Base-by-base conservation (phyloP, 805 yeast genomes). In the Starmerella apis region DNA sequence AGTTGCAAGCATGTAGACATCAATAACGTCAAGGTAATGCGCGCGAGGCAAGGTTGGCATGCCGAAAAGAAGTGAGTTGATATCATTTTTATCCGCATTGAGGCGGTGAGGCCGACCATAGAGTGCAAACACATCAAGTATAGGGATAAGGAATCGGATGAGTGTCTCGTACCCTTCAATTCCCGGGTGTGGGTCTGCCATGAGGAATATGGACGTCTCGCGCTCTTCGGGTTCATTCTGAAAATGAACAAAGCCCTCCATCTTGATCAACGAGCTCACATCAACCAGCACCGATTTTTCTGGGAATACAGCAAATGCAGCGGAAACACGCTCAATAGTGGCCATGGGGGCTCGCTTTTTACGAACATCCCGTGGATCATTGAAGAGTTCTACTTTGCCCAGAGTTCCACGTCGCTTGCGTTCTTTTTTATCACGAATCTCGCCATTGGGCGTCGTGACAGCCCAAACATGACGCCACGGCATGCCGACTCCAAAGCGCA, bases 401-500 rank as follows among this genome's bases (percentile, higher is more conserved):
- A 58, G 52, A 3, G 58, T 56, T 8, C 76, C 71, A 37, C 63
- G 59, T 28, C 19, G 31, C 43, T 66, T 65, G 53, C 56, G 71
- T 57, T 65, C 73, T 56, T 60, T 67, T 65, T 68, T 76, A 63
- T 61, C 68, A 63, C 70, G 59, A 35, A 59, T 48, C 60, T 67
- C 56, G 65, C 79, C 60, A 62, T 33, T 70, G 56, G 59, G 87
- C 69, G 57, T 88, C 50, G 90, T 76, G 10, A 88, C 95, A 2
- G 95, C 90, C 70, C 77, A 92, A 62, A 96, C 90, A 52, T 94
- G 75, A 62, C 81, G 84, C 96, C 96, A 92, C 1, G 96, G 95
- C 94, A 86, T 86, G 22, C 98, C 98, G 9, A 92, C 77, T 18
- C 98, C 97, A 65, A 90, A 92, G 56, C 97, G 74, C 16, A 92